Evolutionary conservation across 129 eudicot genomes (phyloP), one percentile per base, ranked within the genome.

Genomic region (Pittosporum tobira): DNA sequence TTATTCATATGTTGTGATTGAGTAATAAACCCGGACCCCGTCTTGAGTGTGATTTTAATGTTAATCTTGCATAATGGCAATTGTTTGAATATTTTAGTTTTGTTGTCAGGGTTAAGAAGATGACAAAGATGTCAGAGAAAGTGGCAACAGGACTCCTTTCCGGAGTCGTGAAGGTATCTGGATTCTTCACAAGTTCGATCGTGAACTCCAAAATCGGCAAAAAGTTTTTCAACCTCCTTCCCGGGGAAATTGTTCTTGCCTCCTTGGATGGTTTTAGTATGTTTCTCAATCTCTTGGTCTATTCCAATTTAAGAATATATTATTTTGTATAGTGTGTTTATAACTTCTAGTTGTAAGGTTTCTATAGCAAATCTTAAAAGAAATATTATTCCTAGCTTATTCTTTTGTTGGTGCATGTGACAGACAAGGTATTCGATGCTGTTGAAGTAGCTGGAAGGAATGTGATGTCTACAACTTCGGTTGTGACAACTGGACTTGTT

Each of bases 81-180:
- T n/a, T n/a, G n/a, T n/a, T n/a, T n/a, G n/a, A n/a, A n/a, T n/a
- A n/a, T n/a, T n/a, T n/a, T n/a, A n/a, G n/a, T n/a, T n/a, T n/a
- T n/a, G n/a, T n/a, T n/a, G n/a, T n/a, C n/a, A 91, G 98, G 90
- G 98, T 86, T 42, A 91, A 91, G 63, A 72, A 51, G 51, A 22
- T 73, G 83, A 73, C 88, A 9, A 73, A 77, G 70, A 81, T 65
- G 80, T 59, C 80, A 14, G 83, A 81, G 63, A 67, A 66, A 45
- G 80, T 73, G 9, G 88, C 80, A 1, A 67, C 70, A 0, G 80
- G 83, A 46, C 25, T 81, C 50, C 69, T 81, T 4, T 72, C 83
- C 11, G 88, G 88, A 18, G 80, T 81, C 8, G 67, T 77, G 31
- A 81, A 77, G 67, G 77, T 81, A 21, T 73, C 88, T 1, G 77